Evolutionary conservation across 2,329 filamentous ascomycete species (phyloP).

Genomic region (Beauveria pseudobassiana): DNA sequence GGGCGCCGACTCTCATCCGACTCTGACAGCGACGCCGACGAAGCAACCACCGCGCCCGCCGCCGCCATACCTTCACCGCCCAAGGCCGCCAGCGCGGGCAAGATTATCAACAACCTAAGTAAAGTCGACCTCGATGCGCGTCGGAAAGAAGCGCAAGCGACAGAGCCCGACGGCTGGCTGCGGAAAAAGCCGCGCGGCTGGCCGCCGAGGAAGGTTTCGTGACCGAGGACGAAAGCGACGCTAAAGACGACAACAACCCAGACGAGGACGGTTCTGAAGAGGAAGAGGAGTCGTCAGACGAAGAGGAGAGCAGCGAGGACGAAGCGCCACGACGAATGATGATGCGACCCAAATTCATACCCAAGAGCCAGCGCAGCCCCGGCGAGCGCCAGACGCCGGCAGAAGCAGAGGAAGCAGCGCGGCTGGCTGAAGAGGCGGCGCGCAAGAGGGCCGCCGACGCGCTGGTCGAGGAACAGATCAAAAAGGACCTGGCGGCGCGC

Average conservation of each 20-base stretch:
- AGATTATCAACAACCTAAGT: slow-evolving; percentile 45
- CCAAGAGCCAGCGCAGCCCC: slow-evolving; percentile 44
- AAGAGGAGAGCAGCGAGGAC: slow-evolving; percentile 47
- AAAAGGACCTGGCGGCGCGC: slow-evolving; percentile 68
- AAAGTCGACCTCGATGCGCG: slow-evolving; percentile 46
- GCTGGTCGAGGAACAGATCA: slow-evolving; percentile 81
- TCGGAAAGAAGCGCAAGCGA: slow-evolving; percentile 36
- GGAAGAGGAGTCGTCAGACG: slow-evolving; percentile 32
- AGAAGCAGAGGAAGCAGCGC: slow-evolving; percentile 28
- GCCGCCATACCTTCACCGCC: slow-evolving; percentile 44
- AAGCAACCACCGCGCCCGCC: slow-evolving; percentile 17
- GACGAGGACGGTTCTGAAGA: slow-evolving; percentile 30
- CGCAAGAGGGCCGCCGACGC: slow-evolving; percentile 66
- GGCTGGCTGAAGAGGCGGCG: slow-evolving; percentile 48
- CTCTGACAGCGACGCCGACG: slow-evolving; percentile 40
- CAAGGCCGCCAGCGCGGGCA: slow-evolving; percentile 48
- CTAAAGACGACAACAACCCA: slow-evolving; percentile 27
- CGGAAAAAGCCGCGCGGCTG: slow-evolving; percentile 41
- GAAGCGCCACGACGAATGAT: slow-evolving; percentile 49
- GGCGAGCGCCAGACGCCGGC: slow-evolving; percentile 21
- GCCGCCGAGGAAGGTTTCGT: slow-evolving; percentile 57
- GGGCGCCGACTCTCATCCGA: slow-evolving; percentile 47
- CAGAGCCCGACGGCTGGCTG: slow-evolving; percentile 40
- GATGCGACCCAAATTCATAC: slow-evolving; percentile 57
- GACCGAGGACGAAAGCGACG: slow-evolving; percentile 44